Base-by-base conservation (phyloP, 345 rosid genomes). In the Limnanthes douglasii region DNA sequence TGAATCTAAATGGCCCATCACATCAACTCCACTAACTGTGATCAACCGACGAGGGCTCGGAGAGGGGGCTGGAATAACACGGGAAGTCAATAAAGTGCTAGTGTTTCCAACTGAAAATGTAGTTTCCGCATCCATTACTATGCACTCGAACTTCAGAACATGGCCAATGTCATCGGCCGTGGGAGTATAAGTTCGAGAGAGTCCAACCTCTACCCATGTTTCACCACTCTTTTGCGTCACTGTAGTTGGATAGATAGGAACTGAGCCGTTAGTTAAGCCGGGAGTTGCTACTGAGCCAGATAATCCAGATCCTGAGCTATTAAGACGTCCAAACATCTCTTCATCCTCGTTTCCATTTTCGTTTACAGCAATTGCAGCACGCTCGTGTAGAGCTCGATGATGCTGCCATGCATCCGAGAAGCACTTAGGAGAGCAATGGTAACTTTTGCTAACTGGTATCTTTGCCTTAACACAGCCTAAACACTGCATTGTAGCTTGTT, bases 401-500 rank as follows among this genome's bases (percentile, higher is more conserved):
- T 69, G 73, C 56, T 69, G 72, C 90, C 90, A 78, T 41, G 84
- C 76, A 61, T 78, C 84, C 3, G 67, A 64, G 60, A 65, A 78
- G 50, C 84, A 78, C 56, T 68, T 70, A 4, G 77, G 48, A 8
- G 90, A 68, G 57, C 90, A 78, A 45, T 78, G 90, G 51, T 78
- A 70, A 56, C 90, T 78, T 47, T 63, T 70, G 25, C 68, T 57
- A 13, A 56, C 60, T 6, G 78, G 84, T 43, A 64, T 43, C 51
- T 68, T 68, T 22, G 69, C 70, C 51, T 65, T 68, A 20, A 60
- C 46, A 46, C 90, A 78, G 21, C 73, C 71, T 18, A 58, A 30
- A 47, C 90, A 78, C 59, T 73, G 90, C 42, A 73, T 23, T 1
- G 86, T 72, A 31, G 77, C 73, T 49, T 58, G 79, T 48, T 78